These are phyloP conservation scores for Pulicaria dysenterica DNA, from an alignment of 129 eudicot genomes.

Conservation along the genomic window DNA sequence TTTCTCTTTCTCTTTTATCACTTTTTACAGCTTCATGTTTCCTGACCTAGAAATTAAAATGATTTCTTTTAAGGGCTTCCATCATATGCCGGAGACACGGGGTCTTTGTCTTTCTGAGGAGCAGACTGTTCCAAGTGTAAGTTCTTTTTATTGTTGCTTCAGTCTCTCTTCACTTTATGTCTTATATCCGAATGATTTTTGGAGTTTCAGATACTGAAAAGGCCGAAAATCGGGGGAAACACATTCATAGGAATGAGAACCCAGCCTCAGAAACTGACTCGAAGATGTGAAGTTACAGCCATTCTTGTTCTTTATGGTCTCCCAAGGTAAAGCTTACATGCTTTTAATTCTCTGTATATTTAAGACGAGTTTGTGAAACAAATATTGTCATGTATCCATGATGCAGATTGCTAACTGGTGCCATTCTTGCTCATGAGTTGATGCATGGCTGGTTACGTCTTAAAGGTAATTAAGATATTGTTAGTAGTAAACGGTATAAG, in stretches of 20 bases:
- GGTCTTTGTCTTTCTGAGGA: conserved; percentile 98
- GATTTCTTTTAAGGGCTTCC: conserved; percentile 69
- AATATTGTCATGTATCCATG: conserved; percentile 16
- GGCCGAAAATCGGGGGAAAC: conserved; percentile 80
- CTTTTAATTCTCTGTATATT: conserved; percentile 3
- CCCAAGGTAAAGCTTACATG: conserved; percentile 65
- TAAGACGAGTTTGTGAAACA: conserved; percentile 24
- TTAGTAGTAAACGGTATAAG: too few species aligned
- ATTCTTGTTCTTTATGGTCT: conserved; percentile 95
- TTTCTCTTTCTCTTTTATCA: conserved; percentile 19
- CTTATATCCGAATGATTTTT: conserved; percentile 4
- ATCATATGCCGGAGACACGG: conserved; percentile 99
- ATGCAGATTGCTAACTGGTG: conserved; percentile 93
- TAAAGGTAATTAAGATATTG: conserved; percentile 51
- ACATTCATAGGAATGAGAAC: conserved; percentile 87
- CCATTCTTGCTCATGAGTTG: conserved; percentile 96
- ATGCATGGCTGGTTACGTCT: conserved; percentile 99
- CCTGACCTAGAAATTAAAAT: conserved; percentile 28
- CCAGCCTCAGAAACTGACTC: conserved; percentile 82
- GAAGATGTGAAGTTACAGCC: conserved; percentile 97
- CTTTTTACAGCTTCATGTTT: conserved; percentile 12
- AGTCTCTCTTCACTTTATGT: conserved; percentile 14
- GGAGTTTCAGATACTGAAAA: conserved; percentile 64
- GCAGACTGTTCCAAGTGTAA: conserved; percentile 92
- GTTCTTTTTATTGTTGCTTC: conserved; percentile 21